Conservation (phyloP, 2,329 filamentous ascomycete genomes). For the Sarocladiaceae sp. region DNA sequence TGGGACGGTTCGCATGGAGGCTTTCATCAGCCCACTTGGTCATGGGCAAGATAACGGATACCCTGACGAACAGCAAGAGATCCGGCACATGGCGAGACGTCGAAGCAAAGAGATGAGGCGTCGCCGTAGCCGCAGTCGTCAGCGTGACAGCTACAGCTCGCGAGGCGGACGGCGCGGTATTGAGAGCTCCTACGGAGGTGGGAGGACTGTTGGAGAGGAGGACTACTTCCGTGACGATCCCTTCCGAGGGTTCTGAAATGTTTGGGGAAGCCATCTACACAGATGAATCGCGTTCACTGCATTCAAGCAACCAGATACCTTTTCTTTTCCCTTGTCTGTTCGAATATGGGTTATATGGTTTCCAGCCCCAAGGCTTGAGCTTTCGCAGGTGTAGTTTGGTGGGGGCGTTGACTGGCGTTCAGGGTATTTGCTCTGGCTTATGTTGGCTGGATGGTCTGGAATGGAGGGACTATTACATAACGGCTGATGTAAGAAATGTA, state of each 20-base stretch:
- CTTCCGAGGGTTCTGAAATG: conserved; percentile 52
- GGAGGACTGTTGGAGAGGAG: conserved; percentile 47
- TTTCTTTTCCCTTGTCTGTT: conserved; percentile 6
- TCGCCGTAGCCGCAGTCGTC: conserved; percentile 48
- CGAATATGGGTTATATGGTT: not conserved
- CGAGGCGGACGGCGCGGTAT: conserved; percentile 38
- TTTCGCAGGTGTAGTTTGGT: not conserved
- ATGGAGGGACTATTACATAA: not conserved
- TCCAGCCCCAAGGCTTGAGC: not conserved
- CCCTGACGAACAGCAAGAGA: conserved; percentile 47
- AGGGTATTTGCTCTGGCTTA: not conserved
- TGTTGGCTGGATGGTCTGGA: too few relatives aligned
- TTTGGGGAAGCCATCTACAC: not conserved
- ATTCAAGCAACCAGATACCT: conserved; percentile 6
- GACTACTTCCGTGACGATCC: conserved; percentile 58
- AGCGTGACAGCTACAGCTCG: conserved; percentile 46
- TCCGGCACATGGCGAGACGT: conserved; percentile 41
- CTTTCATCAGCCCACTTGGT: conserved; percentile 72
- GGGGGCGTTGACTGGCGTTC: not conserved
- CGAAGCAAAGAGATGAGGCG: conserved; percentile 53
- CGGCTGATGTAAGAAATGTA: not conserved
- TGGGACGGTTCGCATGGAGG: conserved; percentile 93
- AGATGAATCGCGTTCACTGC: not conserved
- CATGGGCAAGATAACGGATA: conserved; percentile 43
- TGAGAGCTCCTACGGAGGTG: conserved; percentile 40